phyloP scores from a whole-genome alignment of 345 rosid genomes.

The Balakata baccata region DNA sequence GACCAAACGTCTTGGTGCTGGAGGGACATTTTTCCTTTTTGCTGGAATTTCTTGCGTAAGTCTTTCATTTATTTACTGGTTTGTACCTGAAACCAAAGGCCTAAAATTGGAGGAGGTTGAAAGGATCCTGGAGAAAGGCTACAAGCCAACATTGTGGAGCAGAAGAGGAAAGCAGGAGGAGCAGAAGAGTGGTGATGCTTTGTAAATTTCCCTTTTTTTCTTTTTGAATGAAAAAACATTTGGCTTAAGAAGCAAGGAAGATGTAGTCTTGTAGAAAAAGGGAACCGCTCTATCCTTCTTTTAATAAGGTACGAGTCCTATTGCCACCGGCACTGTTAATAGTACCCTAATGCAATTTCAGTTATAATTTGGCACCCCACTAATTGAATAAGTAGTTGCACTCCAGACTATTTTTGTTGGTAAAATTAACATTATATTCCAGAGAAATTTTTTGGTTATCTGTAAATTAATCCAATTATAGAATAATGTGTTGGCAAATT shows the following conservation, averaged over 20 bases:
- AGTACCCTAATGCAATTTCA: no score
- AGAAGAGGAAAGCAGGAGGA: slow-evolving; percentile 10
- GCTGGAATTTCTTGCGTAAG: slow-evolving; percentile 51
- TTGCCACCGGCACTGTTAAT: not conserved
- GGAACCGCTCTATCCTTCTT: not conserved
- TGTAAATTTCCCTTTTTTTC: no score
- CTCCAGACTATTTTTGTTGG: no score
- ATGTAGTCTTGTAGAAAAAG: no score
- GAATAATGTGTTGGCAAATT: no score
- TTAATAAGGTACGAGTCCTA: not conserved
- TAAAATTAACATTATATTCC: no score
- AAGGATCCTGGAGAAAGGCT: slow-evolving; percentile 60
- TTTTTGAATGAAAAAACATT: no score
- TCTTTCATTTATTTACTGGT: slow-evolving; percentile 50
- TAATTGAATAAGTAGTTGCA: no score
- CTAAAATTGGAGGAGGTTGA: slow-evolving; percentile 80
- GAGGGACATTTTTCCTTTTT: slow-evolving; percentile 69
- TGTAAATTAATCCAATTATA: no score
- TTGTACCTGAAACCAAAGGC: slow-evolving; percentile 89
- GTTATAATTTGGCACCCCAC: no score
- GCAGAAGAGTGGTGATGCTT: slow-evolving; percentile 1
- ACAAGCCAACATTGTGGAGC: slow-evolving; percentile 41
- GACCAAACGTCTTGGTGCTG: slow-evolving; percentile 58
- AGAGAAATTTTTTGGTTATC: no score
- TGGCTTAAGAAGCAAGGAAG: not conserved